Conservation (phyloP, 306 rosid species). For the Boehmeria nivea region DNA sequence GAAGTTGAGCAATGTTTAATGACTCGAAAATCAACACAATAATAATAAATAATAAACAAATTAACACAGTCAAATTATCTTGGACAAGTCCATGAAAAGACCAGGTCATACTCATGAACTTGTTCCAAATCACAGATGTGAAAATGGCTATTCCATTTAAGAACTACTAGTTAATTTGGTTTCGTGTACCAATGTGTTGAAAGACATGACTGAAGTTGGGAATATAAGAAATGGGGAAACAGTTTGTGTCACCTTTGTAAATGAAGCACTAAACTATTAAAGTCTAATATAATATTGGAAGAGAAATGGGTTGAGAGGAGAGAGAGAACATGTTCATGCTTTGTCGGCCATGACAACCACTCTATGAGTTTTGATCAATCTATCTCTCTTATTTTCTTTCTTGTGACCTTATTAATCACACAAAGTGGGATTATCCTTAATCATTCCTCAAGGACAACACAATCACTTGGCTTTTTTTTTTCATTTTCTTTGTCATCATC, state of each 20-base stretch:
- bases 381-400: not conserved
- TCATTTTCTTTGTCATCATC: constrained; percentile 15
- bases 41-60: not conserved
- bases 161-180: too few relatives aligned
- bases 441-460: constrained; percentile 19
- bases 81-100: not conserved
- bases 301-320: constrained; percentile 5
- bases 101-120: not conserved
- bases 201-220: not conserved
- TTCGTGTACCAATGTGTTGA: too few relatives aligned
- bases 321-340: constrained; percentile 19
- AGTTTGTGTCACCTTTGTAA: constrained; percentile 1
- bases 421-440: constrained; percentile 24
- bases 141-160: too few relatives aligned
- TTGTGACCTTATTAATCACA: constrained; percentile 10
- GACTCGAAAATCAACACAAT: too few relatives aligned
- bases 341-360: constrained; percentile 22
- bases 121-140: too few relatives aligned
- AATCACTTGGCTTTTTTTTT: constrained; percentile 6
- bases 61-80: not conserved
- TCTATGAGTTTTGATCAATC: not conserved
- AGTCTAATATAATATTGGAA: not conserved
- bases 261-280: constrained; percentile 21
- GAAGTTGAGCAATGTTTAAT: too few relatives aligned
- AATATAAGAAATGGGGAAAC: not conserved